A percentile compares a stretch with the other conserved stretches of the same genome.
These are phyloP conservation scores for Tranzscheliella williamsii DNA, from an alignment of 1,284 basidiomycete genomes.

Conservation along the genomic window DNA sequence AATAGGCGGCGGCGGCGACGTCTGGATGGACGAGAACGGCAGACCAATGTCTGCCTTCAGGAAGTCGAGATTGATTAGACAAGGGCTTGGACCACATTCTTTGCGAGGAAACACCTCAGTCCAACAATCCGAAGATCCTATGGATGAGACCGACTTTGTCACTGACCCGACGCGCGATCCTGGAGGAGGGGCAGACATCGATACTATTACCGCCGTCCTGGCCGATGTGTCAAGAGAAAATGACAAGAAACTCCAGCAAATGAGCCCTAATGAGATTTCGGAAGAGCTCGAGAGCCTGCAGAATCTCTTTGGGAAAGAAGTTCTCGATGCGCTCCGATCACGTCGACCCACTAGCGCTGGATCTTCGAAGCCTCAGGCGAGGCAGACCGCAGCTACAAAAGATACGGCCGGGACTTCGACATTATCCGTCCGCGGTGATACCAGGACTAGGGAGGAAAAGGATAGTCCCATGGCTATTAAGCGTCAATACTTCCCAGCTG, in stretches of 20 bases:
- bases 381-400: slow-evolving; percentile 42
- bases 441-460: slow-evolving; percentile 75
- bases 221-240: slow-evolving; percentile 44
- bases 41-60: slow-evolving; percentile 55
- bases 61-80: slow-evolving; percentile 40
- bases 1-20: no score
- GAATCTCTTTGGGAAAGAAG: slow-evolving; percentile 45
- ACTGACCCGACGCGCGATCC: slow-evolving; percentile 47
- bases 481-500: slow-evolving; percentile 77
- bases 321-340: slow-evolving; percentile 42
- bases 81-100: slow-evolving; percentile 23
- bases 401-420: slow-evolving; percentile 46
- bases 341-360: slow-evolving; percentile 18
- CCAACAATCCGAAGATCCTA: no score
- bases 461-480: slow-evolving; percentile 82
- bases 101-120: slow-evolving; percentile 12
- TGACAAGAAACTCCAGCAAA: slow-evolving; percentile 41
- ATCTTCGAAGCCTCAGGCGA: not conserved
- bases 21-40: slow-evolving; percentile 44
- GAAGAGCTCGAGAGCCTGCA: slow-evolving; percentile 47
- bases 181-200: slow-evolving; percentile 51
- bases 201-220: slow-evolving; percentile 37
- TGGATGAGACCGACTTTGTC: slow-evolving; percentile 4
- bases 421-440: slow-evolving; percentile 52
- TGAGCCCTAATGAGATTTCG: slow-evolving; percentile 43